Conservation (phyloP, 164 flowering plant genomes). For the Malania oleifera region DNA sequence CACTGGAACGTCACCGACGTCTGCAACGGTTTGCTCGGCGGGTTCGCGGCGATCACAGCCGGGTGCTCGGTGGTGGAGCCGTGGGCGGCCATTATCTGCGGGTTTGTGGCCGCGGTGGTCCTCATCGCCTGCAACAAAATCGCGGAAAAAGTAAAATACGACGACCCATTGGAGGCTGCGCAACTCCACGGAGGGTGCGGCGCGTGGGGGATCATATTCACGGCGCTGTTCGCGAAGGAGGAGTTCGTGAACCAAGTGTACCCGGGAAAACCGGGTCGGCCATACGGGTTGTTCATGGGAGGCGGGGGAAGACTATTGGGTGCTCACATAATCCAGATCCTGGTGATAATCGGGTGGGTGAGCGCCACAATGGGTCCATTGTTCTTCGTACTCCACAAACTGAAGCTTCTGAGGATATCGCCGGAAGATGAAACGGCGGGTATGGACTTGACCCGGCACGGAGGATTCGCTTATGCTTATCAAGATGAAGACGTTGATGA, state of each 20-base stretch:
- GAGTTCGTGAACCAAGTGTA: slow-evolving; percentile 56
- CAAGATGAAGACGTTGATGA: slow-evolving; percentile 35
- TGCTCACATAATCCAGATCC: slow-evolving; percentile 61
- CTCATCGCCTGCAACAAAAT: slow-evolving; percentile 50
- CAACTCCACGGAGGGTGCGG: slow-evolving; percentile 89
- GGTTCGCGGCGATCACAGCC: slow-evolving; percentile 67
- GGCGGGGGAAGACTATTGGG: slow-evolving; percentile 64
- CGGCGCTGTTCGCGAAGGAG: slow-evolving; percentile 56
- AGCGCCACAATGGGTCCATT: slow-evolving; percentile 73
- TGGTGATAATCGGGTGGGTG: slow-evolving; percentile 70
- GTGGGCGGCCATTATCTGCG: slow-evolving; percentile 79
- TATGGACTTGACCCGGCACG: slow-evolving; percentile 79
- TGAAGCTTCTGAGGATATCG: slow-evolving; percentile 58
- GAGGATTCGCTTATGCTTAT: slow-evolving; percentile 66
- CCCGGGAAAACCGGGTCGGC: slow-evolving; percentile 29
- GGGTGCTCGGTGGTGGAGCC: slow-evolving; percentile 88
- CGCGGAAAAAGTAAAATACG: slow-evolving; percentile 48
- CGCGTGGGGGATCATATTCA: slow-evolving; percentile 79
- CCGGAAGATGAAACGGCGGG: slow-evolving; percentile 75
- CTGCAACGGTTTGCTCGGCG: slow-evolving; percentile 73
- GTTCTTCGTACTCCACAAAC: slow-evolving; percentile 38
- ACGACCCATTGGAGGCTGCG: slow-evolving; percentile 78
- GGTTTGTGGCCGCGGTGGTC: slow-evolving; percentile 58
- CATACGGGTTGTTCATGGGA: slow-evolving; percentile 78
- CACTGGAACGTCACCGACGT: slow-evolving; percentile 78